Base-by-base conservation (phyloP, 768 basidiomycete species). In the Agrocybe pediades region DNA sequence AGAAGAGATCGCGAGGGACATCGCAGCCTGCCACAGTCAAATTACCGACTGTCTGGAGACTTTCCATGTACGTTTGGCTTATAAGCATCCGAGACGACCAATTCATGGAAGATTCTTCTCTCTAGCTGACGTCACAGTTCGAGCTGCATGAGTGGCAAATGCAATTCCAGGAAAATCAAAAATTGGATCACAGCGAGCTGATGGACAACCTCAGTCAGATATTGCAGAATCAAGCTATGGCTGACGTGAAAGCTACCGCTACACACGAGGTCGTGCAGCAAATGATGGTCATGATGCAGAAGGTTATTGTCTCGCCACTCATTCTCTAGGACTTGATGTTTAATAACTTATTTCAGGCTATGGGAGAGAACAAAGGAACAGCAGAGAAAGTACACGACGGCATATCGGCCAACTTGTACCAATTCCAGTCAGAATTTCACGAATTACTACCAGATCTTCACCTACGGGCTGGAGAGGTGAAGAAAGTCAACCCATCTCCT, bases 211-310 rank as follows among this genome's bases (percentile, higher is more conserved):
- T 84, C 3, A 72, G 76, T 24, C 74, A 76, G 45, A 74, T 83
- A 44, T 62, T 71, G 51, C 74, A 78, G 53, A 64, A 65, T 23
- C 74, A 78, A 53, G 65, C 61, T 0, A 65, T 79, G 42, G 65
- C 71, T 6, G 64, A 65, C 9, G 67, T 66, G 33, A 62, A 68
- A 26, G 59, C 74, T 26, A 54, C 63, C 46, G 71, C 71, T 30
- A 68, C 71, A 41, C 53, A 62, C n/a, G 65, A 66, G 17, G 69
- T 74, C 55, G 62, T 80, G 26, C 65, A 62, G 30, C 55, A 68
- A 26, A 68, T 84, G 44, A 82, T 83, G 81, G 46, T 49, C 9
- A 58, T 82, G 58, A 76, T 84, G 74, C 82, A 84, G 61, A 69
- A 72, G 55, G 82, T 80, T 26, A 36, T 41, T 49, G 11, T 23